Conservation (phyloP, 108 stramenopile genomes). For the Schizochytrium sp. region DNA sequence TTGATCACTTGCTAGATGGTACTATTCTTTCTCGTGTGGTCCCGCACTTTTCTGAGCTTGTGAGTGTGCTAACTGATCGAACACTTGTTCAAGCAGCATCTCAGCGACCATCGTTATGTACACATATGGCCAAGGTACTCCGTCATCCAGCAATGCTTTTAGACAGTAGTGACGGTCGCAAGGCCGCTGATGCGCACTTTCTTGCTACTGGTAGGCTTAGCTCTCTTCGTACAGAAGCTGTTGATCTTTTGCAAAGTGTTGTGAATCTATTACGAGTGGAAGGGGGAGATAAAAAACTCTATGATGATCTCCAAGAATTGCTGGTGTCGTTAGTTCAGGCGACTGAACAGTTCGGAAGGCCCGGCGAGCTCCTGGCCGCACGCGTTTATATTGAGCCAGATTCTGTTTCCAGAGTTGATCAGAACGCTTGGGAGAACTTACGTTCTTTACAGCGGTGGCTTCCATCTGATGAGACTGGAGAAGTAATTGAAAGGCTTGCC, state of each 20-base stretch:
- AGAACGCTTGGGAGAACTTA: neutral
- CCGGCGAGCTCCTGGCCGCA: neutral
- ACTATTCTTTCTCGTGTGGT: neutral
- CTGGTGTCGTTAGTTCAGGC: neutral
- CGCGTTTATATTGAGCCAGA: neutral
- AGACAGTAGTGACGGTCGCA: neutral
- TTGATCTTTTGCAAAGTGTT: neutral
- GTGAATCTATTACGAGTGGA: neutral
- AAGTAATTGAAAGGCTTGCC: neutral
- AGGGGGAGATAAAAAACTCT: neutral
- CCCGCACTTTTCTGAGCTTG: constrained; percentile 10
- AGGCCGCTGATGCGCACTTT: constrained; percentile 38
- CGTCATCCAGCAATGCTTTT: constrained; percentile 5
- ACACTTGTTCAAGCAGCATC: constrained; percentile 1
- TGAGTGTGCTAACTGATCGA: neutral
- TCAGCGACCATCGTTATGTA: constrained; percentile 7
- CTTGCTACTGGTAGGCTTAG: constrained; percentile 25
- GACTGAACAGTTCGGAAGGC: neutral
- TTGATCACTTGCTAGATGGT: neutral
- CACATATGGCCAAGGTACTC: neutral
- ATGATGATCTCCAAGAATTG: neutral
- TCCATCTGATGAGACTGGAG: neutral
- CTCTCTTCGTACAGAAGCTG: neutral
- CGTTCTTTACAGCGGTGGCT: neutral
- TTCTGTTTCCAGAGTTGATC: neutral